Evolutionary conservation across 208 protist genomes (phyloP).

Genomic region (Crithidia sp.): DNA sequence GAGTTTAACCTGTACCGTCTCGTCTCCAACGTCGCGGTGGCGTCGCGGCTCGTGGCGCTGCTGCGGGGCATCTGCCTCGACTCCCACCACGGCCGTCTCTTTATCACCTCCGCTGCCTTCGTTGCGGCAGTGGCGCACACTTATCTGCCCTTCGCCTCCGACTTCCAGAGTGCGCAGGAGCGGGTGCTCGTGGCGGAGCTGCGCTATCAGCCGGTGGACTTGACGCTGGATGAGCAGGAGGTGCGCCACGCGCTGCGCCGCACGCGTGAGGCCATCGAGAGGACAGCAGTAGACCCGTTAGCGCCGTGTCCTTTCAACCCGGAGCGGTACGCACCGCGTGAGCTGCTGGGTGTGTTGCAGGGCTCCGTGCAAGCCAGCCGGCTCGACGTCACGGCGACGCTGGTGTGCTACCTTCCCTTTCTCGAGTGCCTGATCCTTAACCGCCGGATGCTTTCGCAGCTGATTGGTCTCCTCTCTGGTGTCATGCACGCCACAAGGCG

Average conservation of each 20-base stretch:
- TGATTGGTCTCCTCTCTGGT: conserved; percentile 51
- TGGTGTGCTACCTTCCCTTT: conserved; percentile 72
- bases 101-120: conserved; percentile 58
- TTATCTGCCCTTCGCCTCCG: conserved; percentile 52
- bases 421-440: conserved; percentile 62
- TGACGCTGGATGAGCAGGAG: conserved; percentile 26
- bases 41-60: conserved; percentile 74
- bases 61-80: conserved; percentile 71
- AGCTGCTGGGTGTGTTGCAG: conserved; percentile 75
- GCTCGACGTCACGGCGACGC: conserved; percentile 48
- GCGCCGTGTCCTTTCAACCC: conserved; percentile 47
- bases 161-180: conserved; percentile 53
- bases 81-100: conserved; percentile 41
- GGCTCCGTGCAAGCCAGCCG: conserved; percentile 54
- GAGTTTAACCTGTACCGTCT: conserved; percentile 86
- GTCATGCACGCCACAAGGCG: conserved; percentile 21
- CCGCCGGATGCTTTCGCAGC: conserved; percentile 45
- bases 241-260: conserved; percentile 39
- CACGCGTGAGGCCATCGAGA: conserved; percentile 54
- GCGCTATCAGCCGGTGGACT: conserved; percentile 51
- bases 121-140: conserved; percentile 49
- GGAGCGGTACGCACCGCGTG: conserved; percentile 53
- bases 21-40: conserved; percentile 69
- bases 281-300: conserved; percentile 27
- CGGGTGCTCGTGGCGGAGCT: conserved; percentile 69